Evolutionary conservation across 805 yeast species (phyloP).

Genomic region (Pichia thaimueangensis): DNA sequence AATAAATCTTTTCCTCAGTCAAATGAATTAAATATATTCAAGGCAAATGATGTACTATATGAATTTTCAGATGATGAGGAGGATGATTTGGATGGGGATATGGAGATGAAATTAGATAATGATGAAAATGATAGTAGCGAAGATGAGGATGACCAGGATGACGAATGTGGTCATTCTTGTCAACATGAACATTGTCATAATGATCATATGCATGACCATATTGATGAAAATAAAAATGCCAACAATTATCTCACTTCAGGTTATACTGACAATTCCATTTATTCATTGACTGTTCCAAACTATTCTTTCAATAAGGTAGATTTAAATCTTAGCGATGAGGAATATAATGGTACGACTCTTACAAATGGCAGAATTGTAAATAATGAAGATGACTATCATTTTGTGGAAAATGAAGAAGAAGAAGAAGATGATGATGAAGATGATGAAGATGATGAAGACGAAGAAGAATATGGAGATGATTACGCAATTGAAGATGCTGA

Average conservation of each 20-base stretch:
- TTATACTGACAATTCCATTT: conserved; percentile 22
- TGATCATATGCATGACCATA: background rate
- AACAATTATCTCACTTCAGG: conserved; percentile 16
- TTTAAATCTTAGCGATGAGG: conserved; percentile 3
- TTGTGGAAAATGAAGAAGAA: too few species aligned
- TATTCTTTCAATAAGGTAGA: background rate
- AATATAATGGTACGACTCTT: too few species aligned
- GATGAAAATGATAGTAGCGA: conserved; percentile 7
- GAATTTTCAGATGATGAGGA: conserved; percentile 30
- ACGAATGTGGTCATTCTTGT: background rate
- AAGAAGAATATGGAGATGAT: conserved; percentile 17
- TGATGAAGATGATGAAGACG: conserved; percentile 5
- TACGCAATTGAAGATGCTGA: conserved; percentile 14
- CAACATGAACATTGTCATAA: background rate
- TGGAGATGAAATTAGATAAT: conserved; percentile 23
- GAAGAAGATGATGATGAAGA: conserved; percentile 4
- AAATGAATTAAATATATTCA: conserved; percentile 28
- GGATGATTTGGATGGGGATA: conserved; percentile 22
- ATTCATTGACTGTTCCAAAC: conserved; percentile 24
- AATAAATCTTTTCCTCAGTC: conserved; percentile 27
- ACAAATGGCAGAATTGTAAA: too few species aligned
- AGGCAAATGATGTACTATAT: conserved; percentile 26
- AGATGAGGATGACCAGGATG: conserved; percentile 5
- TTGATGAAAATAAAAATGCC: conserved; percentile 14
- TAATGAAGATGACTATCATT: conserved; percentile 10